A percentile compares a stretch with the other conserved stretches of the same genome.
These are phyloP conservation scores for Solanum boliviense DNA, from an alignment of 257 asterid genomes.

Conservation along the genomic window DNA sequence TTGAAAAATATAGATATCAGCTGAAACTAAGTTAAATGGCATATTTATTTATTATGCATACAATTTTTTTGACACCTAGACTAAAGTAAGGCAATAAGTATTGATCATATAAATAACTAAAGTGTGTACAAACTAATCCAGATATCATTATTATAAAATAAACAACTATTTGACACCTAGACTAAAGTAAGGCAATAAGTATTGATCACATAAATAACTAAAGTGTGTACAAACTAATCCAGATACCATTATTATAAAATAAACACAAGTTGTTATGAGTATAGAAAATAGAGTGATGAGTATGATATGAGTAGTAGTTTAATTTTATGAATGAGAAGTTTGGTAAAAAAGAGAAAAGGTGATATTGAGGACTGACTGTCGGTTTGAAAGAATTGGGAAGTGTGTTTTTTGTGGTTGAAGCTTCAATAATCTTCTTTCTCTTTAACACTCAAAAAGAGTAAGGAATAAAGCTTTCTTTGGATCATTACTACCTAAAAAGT, in stretches of 20 bases:
- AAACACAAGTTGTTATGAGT: background rate
- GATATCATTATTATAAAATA: no score
- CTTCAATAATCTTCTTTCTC: background rate
- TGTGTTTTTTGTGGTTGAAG: constrained; percentile 21
- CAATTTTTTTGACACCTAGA: no score
- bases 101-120: no score
- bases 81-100: no score
- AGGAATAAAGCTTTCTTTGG: constrained; percentile 7
- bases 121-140: no score
- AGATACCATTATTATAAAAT: no score
- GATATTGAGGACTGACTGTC: constrained; percentile 43
- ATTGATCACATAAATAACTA: background rate
- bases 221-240: background rate
- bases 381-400: constrained; percentile 70
- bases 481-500: background rate
- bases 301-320: background rate
- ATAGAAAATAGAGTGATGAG: background rate
- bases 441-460: background rate
- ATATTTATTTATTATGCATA: no score
- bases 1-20: fast-evolving
- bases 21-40: no score
- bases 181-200: background rate
- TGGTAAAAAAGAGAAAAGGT: constrained; percentile 32
- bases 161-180: background rate
- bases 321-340: constrained; percentile 27